Percentiles rank a stretch among this genome's conserved stretches.
These are phyloP conservation scores for Suillus bovinus DNA, from an alignment of 768 basidiomycete species.

Conservation along the genomic window DNA sequence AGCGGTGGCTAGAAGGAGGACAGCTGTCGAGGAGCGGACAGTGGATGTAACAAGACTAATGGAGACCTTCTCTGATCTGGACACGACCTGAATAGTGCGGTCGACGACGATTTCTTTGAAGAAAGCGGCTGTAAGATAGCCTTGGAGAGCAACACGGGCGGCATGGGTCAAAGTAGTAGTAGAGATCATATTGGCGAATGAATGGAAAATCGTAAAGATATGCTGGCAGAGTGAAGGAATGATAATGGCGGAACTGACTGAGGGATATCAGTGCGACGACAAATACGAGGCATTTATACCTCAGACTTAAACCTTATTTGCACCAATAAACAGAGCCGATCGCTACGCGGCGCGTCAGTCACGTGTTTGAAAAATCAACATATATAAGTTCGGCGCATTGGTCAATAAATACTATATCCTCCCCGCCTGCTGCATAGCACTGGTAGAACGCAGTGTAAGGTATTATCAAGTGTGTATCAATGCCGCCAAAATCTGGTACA, in stretches of 20 bases:
- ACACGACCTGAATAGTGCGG: not conserved
- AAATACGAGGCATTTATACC: not conserved
- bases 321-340: not conserved
- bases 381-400: not conserved
- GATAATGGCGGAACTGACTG: not conserved
- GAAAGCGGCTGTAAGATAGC: not conserved
- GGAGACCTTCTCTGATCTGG: not conserved
- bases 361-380: not conserved
- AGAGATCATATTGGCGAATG: not conserved
- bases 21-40: not conserved
- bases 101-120: not conserved
- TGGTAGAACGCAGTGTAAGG: not conserved
- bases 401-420: not conserved
- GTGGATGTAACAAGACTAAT: not conserved
- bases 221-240: not conserved
- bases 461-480: not conserved
- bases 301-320: not conserved
- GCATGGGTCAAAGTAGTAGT: not conserved
- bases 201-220: not conserved
- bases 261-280: not conserved
- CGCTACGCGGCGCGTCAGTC: not conserved
- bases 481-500: not conserved
- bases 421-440: not conserved
- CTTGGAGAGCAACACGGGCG: not conserved
- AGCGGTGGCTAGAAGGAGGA: not conserved